Evolutionary conservation across 257 asterid genomes (phyloP), one percentile per base, ranked within the genome.

Genomic region (Solanum piurae): DNA sequence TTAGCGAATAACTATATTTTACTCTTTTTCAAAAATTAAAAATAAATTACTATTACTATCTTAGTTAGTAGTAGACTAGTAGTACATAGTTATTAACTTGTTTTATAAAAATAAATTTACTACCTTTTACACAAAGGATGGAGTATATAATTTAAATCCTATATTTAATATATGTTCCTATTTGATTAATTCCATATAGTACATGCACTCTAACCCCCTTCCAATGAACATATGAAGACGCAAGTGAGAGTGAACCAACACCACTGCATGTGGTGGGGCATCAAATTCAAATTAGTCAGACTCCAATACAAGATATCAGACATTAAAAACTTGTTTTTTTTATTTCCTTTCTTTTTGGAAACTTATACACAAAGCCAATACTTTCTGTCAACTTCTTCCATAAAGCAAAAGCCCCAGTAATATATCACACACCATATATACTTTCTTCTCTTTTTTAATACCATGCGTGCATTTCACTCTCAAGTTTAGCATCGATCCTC

Each of bases 401-500:
- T 46, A 93, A 95, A 93, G 98, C 94, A 91, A 91, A 87, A 29
- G 6, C 88, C 89, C 92, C 90, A 87, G 72, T 31, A 31, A 64
- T 25, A 25, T 11, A 69, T 55, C 87, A 86, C 10, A 86, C 89
- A 5, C 25, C 71, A 92, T 90, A 86, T 94, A 13, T 46, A 46
- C 92, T 94, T 94, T 76, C 92, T 92, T 77, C 90, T 87, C 89
- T 83, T 85, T 91, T 91, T 87, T 86, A 89, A 90, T 82, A 90
- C 89, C 69, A 64, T 88, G 7, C 89, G 91, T 88, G 90, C 93
- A 79, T 80, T 86, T 68, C 92, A 74, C 86, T 82, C 85, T 76
- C 92, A 94, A 93, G 94, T 90, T 93, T 92, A 91, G 96, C 90
- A 94, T 92, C 36, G 52, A 76, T 75, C 83, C 83, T n/a, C 55